Evolutionary conservation across 139 green algal genomes (phyloP).

Genomic region (Cymbomonas tetramitiformis): DNA sequence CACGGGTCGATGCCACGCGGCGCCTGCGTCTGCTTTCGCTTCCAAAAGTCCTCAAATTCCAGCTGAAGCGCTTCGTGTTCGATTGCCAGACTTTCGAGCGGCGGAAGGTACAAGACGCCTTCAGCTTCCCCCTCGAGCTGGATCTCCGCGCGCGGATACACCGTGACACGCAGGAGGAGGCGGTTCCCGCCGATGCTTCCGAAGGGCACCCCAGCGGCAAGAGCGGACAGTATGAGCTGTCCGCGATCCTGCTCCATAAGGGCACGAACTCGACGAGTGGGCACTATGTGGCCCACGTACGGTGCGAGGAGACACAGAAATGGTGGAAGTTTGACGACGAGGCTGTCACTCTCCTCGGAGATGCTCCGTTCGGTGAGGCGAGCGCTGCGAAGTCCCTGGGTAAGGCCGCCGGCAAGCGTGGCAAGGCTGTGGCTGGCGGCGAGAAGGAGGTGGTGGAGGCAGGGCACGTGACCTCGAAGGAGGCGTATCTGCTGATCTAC

Average conservation of each 20-base stretch:
- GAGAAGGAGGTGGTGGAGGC: neutral
- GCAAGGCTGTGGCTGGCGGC: neutral
- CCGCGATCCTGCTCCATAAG: slow-evolving; percentile 71
- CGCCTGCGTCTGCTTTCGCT: slow-evolving; percentile 44
- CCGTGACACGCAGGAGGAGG: neutral
- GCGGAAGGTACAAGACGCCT: slow-evolving; percentile 58
- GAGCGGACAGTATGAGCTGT: slow-evolving; percentile 25
- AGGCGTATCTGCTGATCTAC: neutral
- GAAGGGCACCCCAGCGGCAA: neutral
- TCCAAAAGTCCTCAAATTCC: slow-evolving; percentile 65
- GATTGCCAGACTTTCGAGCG: slow-evolving; percentile 41
- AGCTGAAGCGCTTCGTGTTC: slow-evolving; percentile 82
- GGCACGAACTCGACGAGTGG: slow-evolving; percentile 51
- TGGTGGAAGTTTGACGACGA: slow-evolving; percentile 82
- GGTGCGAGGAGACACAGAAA: neutral
- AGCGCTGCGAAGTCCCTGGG: neutral
- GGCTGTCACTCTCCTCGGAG: neutral
- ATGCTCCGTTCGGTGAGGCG: neutral
- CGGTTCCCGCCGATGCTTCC: neutral
- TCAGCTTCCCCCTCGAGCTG: slow-evolving; percentile 55
- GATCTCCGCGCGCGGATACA: slow-evolving; percentile 35
- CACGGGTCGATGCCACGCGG: slow-evolving; percentile 52
- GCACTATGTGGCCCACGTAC: slow-evolving; percentile 54
- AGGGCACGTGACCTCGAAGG: neutral
- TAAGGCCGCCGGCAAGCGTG: neutral